Evolutionary conservation across 345 rosid species (phyloP), one percentile per base, ranked within the genome.

Genomic region (Schrenkiella parvula): DNA sequence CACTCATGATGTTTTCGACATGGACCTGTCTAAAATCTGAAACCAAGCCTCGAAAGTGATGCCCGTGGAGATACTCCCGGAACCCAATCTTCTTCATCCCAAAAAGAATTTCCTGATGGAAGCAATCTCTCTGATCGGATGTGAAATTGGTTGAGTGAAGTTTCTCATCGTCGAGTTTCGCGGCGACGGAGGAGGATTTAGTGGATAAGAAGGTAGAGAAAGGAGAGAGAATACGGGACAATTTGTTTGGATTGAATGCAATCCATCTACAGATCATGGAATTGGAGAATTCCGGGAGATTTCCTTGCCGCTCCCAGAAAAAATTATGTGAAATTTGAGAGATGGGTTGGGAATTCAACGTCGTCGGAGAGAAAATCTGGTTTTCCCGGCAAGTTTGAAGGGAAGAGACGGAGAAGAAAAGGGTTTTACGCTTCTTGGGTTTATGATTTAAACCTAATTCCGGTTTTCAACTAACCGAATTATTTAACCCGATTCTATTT

Each of bases 241-340:
- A 38, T 44, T 68, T 70, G 8, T 17, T 73, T 59, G 78, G 68
- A 28, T 47, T 68, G 13, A 77, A 46, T 66, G 56, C 74, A 34
- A 66, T 63, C 82, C 78, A 82, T 78, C 78, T 83, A 62, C 43
- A 58, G 68, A 86, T 81, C 90, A 86, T 84, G 76, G 79, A 56
- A 58, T 64, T 64, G 0, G 62, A 32, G 60, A 6, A 54, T 5
- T 42, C 23, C 5, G 13, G 44, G 52, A 74, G 74, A 59, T 21
- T 25, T 57, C 58, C 28, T 29, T 29, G 19, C n/a, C 15, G 58
- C 34, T 66, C 14, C 41, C 14, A 1, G 26, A 18, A 31, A 41
- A 52, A 48, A 44, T 50, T 44, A 22, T 17, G 70, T 57, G 2
- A 26, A n/a, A 50, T 44, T 70, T 34, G 50, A 68, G 44, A 41